A percentile compares a stretch with the other conserved stretches of the same genome.
phyloP scores from a whole-genome alignment of 2,329 filamentous ascomycete species.

The Ambrosiella beaveri region DNA sequence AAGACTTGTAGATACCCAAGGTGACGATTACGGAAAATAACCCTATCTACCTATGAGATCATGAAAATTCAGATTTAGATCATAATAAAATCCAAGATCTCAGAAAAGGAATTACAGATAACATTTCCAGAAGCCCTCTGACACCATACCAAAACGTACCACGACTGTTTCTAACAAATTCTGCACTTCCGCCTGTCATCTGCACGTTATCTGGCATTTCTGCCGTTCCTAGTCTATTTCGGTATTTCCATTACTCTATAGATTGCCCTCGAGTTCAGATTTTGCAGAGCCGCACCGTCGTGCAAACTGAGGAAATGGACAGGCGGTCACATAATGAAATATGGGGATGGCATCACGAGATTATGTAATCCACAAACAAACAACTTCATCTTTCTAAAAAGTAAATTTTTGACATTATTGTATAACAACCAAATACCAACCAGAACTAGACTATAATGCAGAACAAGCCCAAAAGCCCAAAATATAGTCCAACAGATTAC shows the following conservation, averaged over 20 bases:
- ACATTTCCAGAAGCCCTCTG: too few species aligned
- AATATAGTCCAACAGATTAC: constrained; percentile 10
- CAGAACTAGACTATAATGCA: not conserved
- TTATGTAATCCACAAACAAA: not conserved
- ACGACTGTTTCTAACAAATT: not conserved
- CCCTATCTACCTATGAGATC: too few species aligned
- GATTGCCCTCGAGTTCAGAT: not conserved
- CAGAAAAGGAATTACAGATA: too few species aligned
- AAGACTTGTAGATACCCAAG: too few species aligned
- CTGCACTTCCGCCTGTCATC: not conserved
- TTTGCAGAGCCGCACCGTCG: not conserved
- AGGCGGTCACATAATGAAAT: not conserved
- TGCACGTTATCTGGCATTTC: not conserved
- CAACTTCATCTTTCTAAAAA: not conserved
- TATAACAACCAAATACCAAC: not conserved
- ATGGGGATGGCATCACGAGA: not conserved
- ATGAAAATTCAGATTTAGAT: too few species aligned
- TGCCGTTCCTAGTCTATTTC: not conserved
- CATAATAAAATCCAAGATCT: too few species aligned
- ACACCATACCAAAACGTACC: not conserved
- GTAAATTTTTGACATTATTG: not conserved
- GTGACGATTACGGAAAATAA: too few species aligned
- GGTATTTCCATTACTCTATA: constrained; percentile 10
- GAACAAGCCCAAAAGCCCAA: not conserved
- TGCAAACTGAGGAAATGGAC: not conserved